Conservation (phyloP, 257 asterid species). For the Capsicum chinense region DNA sequence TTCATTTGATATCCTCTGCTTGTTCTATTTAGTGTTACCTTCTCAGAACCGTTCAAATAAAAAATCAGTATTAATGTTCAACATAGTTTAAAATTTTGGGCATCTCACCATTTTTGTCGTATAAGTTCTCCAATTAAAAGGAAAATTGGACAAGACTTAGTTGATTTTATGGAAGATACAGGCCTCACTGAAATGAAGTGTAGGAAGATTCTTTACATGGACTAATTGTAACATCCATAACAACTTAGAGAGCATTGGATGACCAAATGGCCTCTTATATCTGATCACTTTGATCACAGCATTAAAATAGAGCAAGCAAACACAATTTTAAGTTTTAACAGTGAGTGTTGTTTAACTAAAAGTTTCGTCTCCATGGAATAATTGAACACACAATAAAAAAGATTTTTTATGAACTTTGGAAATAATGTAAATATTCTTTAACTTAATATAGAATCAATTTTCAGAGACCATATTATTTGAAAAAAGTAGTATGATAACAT, state of each 20-base stretch:
- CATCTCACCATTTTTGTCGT: neutral
- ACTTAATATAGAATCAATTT: neutral
- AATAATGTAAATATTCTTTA: neutral
- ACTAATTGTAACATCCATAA: too few relatives aligned
- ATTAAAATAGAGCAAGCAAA: neutral
- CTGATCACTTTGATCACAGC: neutral
- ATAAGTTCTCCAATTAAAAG: neutral
- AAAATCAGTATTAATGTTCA: neutral
- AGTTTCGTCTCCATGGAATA: neutral
- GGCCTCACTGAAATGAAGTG: too few relatives aligned
- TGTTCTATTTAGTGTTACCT: neutral
- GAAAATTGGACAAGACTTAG: neutral
- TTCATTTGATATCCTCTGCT: neutral
- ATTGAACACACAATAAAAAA: neutral
- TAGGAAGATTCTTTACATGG: too few relatives aligned
- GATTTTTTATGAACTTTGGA: too few relatives aligned
- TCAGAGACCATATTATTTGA: neutral
- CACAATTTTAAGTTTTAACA: neutral
- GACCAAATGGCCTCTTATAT: too few relatives aligned
- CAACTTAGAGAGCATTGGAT: too few relatives aligned
- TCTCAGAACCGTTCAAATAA: neutral
- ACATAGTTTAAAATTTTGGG: neutral
- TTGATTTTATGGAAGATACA: too few relatives aligned
- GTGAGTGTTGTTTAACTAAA: neutral
- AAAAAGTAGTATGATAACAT: neutral